Evolutionary conservation across 2,329 filamentous ascomycete species (phyloP).

Genomic region (Alternaria viburni): DNA sequence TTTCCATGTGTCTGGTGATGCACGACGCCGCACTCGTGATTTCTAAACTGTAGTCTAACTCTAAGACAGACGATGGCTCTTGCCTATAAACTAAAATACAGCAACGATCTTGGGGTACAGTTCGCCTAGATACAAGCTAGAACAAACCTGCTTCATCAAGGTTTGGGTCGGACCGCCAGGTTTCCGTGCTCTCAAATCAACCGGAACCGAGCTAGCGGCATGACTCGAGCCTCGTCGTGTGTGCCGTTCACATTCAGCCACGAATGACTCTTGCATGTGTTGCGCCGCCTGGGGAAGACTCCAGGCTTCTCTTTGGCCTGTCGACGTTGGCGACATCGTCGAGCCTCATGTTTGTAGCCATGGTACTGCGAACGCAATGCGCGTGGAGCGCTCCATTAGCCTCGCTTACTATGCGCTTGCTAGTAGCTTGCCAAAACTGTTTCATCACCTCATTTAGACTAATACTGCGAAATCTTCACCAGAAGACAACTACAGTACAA

Average conservation of each 20-base stretch:
- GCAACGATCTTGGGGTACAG: not conserved
- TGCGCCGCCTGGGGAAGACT: not conserved
- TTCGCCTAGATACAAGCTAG: not conserved
- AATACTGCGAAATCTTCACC: slow-evolving; percentile 14
- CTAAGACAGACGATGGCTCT: not conserved
- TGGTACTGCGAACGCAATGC: not conserved
- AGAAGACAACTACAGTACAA: slow-evolving; percentile 2
- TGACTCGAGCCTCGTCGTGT: slow-evolving; percentile 1
- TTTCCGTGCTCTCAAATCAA: slow-evolving; percentile 2
- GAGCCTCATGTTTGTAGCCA: slow-evolving; percentile 3
- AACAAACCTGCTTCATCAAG: not conserved
- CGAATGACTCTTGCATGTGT: not conserved
- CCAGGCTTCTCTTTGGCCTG: not conserved
- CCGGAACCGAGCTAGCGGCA: not conserved
- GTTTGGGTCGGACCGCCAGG: slow-evolving; percentile 5
- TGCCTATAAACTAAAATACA: not conserved
- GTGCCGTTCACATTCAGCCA: not conserved
- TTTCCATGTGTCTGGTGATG: slow-evolving; percentile 6
- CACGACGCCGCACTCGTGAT: not conserved
- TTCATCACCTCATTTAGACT: slow-evolving; percentile 18
- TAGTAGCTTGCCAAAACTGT: slow-evolving; percentile 7
- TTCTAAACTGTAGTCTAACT: not conserved
- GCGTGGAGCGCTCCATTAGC: slow-evolving; percentile 4
- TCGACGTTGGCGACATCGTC: not conserved
- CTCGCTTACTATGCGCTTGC: slow-evolving; percentile 23